Evolutionary conservation across 1,284 basidiomycete genomes (phyloP).

Genomic region (Apiotrichum domesticum): DNA sequence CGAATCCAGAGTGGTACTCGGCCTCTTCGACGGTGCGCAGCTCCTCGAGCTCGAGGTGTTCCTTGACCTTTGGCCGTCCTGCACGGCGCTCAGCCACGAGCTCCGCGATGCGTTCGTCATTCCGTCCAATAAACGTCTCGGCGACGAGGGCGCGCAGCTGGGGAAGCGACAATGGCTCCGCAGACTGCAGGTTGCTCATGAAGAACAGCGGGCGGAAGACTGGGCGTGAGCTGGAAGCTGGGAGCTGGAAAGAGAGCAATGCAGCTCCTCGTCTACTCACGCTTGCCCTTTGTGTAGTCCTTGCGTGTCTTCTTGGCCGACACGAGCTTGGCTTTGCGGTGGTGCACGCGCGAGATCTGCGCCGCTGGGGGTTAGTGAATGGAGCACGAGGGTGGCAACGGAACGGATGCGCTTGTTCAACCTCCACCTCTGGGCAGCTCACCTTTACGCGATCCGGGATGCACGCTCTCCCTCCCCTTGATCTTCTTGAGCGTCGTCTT

Average conservation of each 20-base stretch:
- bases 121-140: conserved; percentile 67
- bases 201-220: conserved; percentile 75
- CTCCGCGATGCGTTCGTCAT: conserved; percentile 62
- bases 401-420: no score
- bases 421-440: neutral
- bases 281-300: conserved; percentile 41
- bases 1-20: conserved; percentile 74
- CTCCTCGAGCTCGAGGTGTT: conserved; percentile 67
- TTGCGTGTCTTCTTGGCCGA: conserved; percentile 53
- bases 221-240: conserved; percentile 13
- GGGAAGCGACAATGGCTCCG: conserved; percentile 58
- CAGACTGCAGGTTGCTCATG: conserved; percentile 58
- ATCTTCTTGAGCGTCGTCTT: conserved; percentile 45
- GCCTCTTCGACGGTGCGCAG: conserved; percentile 61
- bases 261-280: conserved; percentile 19
- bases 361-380: conserved; percentile 51
- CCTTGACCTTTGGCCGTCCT: conserved; percentile 69
- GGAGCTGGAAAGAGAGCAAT: no score
- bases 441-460: conserved; percentile 47
- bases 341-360: conserved; percentile 64
- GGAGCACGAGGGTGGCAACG: neutral
- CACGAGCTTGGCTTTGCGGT: conserved; percentile 64
- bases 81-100: conserved; percentile 62
- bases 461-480: conserved; percentile 44
- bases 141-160: conserved; percentile 63